Percentiles rank a stretch among this genome's conserved stretches.
phyloP scores from a whole-genome alignment of 805 yeast genomes.

The Lipomyces sp. region DNA sequence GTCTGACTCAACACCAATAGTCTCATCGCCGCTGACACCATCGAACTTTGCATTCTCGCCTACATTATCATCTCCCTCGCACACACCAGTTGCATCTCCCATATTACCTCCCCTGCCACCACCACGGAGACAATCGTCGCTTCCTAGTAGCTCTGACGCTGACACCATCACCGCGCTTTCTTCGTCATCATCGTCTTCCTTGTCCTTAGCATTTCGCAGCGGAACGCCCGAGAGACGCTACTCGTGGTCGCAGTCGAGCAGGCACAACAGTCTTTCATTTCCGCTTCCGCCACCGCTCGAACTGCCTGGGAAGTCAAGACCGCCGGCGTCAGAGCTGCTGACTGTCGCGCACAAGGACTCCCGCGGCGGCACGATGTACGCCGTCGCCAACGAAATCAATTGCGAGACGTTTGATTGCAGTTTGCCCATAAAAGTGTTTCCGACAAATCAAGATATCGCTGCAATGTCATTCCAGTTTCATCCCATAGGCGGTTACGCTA shows the following conservation, averaged over 20 bases:
- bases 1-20: not conserved
- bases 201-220: no score
- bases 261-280: no score
- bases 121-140: no score
- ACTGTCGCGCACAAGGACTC: slow-evolving; percentile 40
- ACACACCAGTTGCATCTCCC: not conserved
- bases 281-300: not conserved
- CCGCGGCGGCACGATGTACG: slow-evolving; percentile 18
- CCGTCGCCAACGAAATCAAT: slow-evolving; percentile 23
- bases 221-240: no score
- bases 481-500: slow-evolving; percentile 20
- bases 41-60: not conserved
- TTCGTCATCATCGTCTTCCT: not conserved
- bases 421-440: slow-evolving; percentile 47
- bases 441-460: slow-evolving; percentile 48
- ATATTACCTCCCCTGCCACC: not conserved
- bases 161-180: no score
- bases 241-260: no score
- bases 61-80: not conserved
- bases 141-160: no score
- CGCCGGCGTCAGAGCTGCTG: no score
- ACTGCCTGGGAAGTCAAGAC: no score
- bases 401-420: slow-evolving; percentile 41
- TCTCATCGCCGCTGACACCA: slow-evolving; percentile 1
- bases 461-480: slow-evolving; percentile 37